Percentiles rank a stretch among this genome's conserved stretches.
These are phyloP conservation scores for Phellinidium pouzarii DNA, from an alignment of 1,284 basidiomycete genomes.

Conservation along the genomic window DNA sequence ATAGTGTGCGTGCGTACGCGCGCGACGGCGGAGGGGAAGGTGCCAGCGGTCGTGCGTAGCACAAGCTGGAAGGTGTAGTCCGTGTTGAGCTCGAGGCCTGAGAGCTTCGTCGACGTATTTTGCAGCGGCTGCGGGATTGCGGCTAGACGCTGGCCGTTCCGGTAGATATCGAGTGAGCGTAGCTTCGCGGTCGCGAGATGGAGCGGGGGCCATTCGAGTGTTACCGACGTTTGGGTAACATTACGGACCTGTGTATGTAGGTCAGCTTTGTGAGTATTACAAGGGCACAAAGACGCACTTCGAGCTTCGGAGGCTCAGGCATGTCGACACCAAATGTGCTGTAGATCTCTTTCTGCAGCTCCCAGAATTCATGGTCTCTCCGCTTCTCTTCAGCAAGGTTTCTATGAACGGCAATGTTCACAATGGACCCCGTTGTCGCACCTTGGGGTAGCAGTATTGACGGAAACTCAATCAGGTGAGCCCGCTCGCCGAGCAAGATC, in stretches of 20 bases:
- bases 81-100: constrained; percentile 80
- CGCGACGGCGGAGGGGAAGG: constrained; percentile 77
- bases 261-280: neutral
- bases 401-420: constrained; percentile 88
- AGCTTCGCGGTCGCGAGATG: constrained; percentile 80
- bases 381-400: constrained; percentile 78
- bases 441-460: constrained; percentile 88
- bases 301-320: constrained; percentile 68
- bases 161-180: constrained; percentile 84
- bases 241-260: constrained; percentile 62
- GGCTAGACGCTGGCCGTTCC: constrained; percentile 83
- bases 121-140: constrained; percentile 73
- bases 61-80: constrained; percentile 92
- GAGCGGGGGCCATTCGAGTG: constrained; percentile 86
- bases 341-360: constrained; percentile 75
- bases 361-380: constrained; percentile 75
- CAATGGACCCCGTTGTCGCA: constrained; percentile 88
- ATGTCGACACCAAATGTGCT: constrained; percentile 62
- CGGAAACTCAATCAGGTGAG: constrained; percentile 93
- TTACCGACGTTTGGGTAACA: constrained; percentile 91
- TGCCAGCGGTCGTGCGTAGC: constrained; percentile 84
- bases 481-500: constrained; percentile 88
- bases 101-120: constrained; percentile 87
- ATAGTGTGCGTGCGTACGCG: constrained; percentile 87
- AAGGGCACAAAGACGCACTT: constrained; percentile 41